A percentile compares a stretch with the other conserved stretches of the same genome.
Conservation (phyloP, 192 early-diverging fungal species). For the Coemansia sp. region DNA sequence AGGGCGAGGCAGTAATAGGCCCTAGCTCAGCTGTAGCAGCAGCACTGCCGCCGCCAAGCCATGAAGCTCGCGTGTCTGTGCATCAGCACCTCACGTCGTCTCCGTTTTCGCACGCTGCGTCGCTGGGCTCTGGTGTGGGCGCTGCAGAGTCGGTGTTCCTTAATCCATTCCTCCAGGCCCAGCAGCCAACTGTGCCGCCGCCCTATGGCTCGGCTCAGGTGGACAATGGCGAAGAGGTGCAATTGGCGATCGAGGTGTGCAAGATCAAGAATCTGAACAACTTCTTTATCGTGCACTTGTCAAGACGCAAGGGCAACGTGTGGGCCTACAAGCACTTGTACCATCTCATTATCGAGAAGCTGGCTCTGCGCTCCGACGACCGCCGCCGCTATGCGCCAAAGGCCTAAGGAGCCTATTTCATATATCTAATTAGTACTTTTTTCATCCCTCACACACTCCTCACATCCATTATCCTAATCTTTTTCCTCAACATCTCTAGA, state of each 20-base stretch:
- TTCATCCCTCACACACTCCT: background rate
- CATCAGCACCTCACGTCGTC: slow-evolving; percentile 22
- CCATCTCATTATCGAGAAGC: slow-evolving; percentile 58
- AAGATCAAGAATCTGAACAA: slow-evolving; percentile 87
- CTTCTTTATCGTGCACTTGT: slow-evolving; percentile 75
- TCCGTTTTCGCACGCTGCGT: slow-evolving; percentile 50
- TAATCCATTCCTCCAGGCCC: slow-evolving; percentile 37
- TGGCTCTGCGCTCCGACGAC: slow-evolving; percentile 53
- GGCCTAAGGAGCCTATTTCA: slow-evolving; percentile 9
- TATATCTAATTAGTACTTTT: slow-evolving; percentile 16
- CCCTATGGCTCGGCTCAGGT: slow-evolving; percentile 52
- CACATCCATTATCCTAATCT: background rate
- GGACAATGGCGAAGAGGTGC: slow-evolving; percentile 77
- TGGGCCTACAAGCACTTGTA: slow-evolving; percentile 84
- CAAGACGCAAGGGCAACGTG: slow-evolving; percentile 72
- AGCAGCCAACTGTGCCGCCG: slow-evolving; percentile 22
- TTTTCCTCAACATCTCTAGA: background rate
- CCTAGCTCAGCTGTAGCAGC: slow-evolving; percentile 15
- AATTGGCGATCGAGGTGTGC: slow-evolving; percentile 88
- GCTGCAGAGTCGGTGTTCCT: slow-evolving; percentile 25
- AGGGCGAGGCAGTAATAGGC: slow-evolving; percentile 22
- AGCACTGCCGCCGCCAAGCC: background rate
- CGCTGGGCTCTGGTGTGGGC: slow-evolving; percentile 32
- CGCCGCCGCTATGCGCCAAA: slow-evolving; percentile 28
- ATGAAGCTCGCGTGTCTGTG: slow-evolving; percentile 14